Evolutionary conservation across 306 rosid genomes (phyloP).

Genomic region (Calophaca sinica): DNA sequence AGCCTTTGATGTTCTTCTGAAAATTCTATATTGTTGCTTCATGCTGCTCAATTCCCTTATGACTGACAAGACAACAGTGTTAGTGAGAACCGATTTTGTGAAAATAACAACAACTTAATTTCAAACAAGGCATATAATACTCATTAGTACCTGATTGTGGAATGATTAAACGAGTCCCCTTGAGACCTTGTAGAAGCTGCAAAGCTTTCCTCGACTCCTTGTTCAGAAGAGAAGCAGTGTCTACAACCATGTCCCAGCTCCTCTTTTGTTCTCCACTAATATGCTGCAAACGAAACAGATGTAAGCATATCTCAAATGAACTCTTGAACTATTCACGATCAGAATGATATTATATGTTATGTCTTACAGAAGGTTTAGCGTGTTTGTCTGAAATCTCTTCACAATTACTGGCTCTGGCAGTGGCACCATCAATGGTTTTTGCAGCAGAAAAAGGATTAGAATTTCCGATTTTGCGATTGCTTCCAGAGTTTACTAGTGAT

Average conservation of each 20-base stretch:
- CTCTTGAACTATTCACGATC: conserved; percentile 25
- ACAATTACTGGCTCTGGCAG: conserved; percentile 30
- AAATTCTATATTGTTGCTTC: conserved; percentile 60
- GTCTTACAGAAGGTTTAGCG: conserved; percentile 52
- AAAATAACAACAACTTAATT: not conserved
- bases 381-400: conserved; percentile 43
- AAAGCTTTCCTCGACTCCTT: conserved; percentile 83
- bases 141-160: conserved; percentile 59
- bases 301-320: conserved; percentile 34
- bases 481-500: conserved; percentile 51
- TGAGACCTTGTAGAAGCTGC: conserved; percentile 84
- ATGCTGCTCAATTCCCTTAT: conserved; percentile 68
- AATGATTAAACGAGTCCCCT: conserved; percentile 73
- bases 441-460: conserved; percentile 50
- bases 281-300: conserved; percentile 55
- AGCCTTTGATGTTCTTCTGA: conserved; percentile 69
- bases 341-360: conserved; percentile 25
- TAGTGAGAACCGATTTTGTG: conserved; percentile 26
- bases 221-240: conserved; percentile 73
- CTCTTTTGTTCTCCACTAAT: conserved; percentile 49
- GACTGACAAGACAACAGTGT: conserved; percentile 54
- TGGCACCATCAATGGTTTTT: conserved; percentile 41
- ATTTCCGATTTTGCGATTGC: conserved; percentile 46
- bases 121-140: not conserved
- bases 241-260: conserved; percentile 81